Percentiles rank a stretch among this genome's conserved stretches.
These are phyloP conservation scores for Helminthosporium solani DNA, from an alignment of 2,329 filamentous ascomycete species.

Conservation along the genomic window DNA sequence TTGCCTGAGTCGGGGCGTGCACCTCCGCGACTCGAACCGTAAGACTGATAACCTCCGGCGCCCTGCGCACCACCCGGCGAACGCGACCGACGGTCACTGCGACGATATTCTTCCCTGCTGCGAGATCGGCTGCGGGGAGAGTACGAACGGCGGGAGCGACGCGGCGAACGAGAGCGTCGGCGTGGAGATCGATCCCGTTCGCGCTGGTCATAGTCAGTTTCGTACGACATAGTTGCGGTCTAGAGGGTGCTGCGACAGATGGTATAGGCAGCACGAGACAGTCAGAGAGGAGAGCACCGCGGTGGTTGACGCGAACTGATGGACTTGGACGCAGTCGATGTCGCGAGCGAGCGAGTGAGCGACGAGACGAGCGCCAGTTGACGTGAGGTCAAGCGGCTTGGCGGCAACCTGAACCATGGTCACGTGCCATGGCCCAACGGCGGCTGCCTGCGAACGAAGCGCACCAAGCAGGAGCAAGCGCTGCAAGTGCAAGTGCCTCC, in stretches of 20 bases:
- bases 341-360: slow-evolving; percentile 22
- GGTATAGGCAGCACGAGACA: slow-evolving; percentile 5
- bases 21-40: slow-evolving; percentile 53
- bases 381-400: slow-evolving; percentile 22
- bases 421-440: slow-evolving; percentile 5
- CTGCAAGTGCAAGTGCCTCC: too few species aligned
- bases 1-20: slow-evolving; percentile 74
- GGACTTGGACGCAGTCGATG: slow-evolving; percentile 17
- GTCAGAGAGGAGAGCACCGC: slow-evolving; percentile 16
- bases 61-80: slow-evolving; percentile 73
- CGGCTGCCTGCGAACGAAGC: slow-evolving; percentile 11
- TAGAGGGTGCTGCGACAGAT: slow-evolving; percentile 7
- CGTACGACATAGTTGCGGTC: slow-evolving; percentile 35
- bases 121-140: slow-evolving; percentile 71
- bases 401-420: slow-evolving; percentile 2
- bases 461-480: neutral
- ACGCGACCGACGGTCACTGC: slow-evolving; percentile 61
- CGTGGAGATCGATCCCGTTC: slow-evolving; percentile 64
- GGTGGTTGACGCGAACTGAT: slow-evolving; percentile 26
- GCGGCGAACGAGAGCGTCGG: slow-evolving; percentile 55
- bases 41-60: slow-evolving; percentile 67
- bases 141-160: slow-evolving; percentile 60
- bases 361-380: slow-evolving; percentile 18
- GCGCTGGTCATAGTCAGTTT: slow-evolving; percentile 43
- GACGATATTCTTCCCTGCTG: slow-evolving; percentile 62